A percentile compares a stretch with the other conserved stretches of the same genome.
Conservation (phyloP, 2,329 filamentous ascomycete species). For the Microthyrium microscopicum region DNA sequence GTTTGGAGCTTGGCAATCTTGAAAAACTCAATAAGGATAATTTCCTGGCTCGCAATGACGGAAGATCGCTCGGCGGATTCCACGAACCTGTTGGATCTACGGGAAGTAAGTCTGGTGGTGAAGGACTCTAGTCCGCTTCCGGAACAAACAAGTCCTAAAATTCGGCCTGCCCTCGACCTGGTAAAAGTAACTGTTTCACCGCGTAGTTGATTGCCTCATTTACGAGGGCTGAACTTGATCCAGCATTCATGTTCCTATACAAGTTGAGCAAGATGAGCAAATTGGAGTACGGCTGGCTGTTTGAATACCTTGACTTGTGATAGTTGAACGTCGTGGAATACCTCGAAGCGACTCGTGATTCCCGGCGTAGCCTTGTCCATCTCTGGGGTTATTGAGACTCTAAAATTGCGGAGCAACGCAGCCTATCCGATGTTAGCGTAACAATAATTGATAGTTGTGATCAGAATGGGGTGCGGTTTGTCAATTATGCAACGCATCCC, state of each 20-base stretch:
- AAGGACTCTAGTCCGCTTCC: neutral
- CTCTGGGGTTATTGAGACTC: too few species aligned
- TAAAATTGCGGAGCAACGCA: too few species aligned
- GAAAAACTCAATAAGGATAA: too few species aligned
- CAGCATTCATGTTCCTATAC: constrained; percentile 6
- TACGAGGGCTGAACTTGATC: constrained; percentile 2
- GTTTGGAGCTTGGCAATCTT: too few species aligned
- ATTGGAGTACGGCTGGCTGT: constrained; percentile 6
- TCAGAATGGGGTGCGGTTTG: too few species aligned
- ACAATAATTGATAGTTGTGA: too few species aligned
- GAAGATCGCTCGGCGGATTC: too few species aligned
- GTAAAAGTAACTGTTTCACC: neutral
- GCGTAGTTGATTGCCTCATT: neutral
- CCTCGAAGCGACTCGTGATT: constrained; percentile 26
- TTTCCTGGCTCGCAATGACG: too few species aligned
- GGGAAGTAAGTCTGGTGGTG: neutral
- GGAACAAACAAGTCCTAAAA: neutral
- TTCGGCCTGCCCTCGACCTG: neutral
- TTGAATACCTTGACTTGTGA: constrained; percentile 11
- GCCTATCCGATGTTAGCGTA: too few species aligned
- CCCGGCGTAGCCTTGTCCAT: constrained; percentile 20
- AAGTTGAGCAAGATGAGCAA: constrained; percentile 2
- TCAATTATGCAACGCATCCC: too few species aligned
- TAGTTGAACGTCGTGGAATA: constrained; percentile 22
- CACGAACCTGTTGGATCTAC: neutral